phyloP scores from a whole-genome alignment of 2,329 filamentous ascomycete genomes.

The Rachicladosporium sp. region DNA sequence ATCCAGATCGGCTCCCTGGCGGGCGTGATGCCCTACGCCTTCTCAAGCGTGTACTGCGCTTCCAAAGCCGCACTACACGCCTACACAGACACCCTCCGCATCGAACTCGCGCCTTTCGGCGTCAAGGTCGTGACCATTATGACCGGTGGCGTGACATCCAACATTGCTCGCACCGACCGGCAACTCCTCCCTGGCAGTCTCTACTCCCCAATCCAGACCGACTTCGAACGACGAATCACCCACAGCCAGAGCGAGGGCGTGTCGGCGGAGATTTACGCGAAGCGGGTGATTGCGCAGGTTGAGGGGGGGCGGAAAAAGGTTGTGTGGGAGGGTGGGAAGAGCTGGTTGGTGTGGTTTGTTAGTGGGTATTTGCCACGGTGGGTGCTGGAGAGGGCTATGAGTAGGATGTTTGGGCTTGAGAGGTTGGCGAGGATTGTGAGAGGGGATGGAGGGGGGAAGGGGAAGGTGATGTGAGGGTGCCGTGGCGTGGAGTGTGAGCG shows the following conservation, averaged over 20 bases:
- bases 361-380: slow-evolving; percentile 34
- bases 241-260: slow-evolving; percentile 44
- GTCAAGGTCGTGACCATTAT: slow-evolving; percentile 37
- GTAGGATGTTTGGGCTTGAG: too few relatives aligned
- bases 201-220: slow-evolving; percentile 39
- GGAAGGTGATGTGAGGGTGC: too few relatives aligned
- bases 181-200: slow-evolving; percentile 35
- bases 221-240: slow-evolving; percentile 39
- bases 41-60: slow-evolving; percentile 40
- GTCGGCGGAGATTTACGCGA: slow-evolving; percentile 41
- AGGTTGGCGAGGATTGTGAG: too few relatives aligned
- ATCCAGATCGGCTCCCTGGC: slow-evolving; percentile 28
- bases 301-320: slow-evolving; percentile 27
- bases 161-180: slow-evolving; percentile 43
- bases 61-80: slow-evolving; percentile 48
- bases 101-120: slow-evolving; percentile 42
- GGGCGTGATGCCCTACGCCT: slow-evolving; percentile 32
- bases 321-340: slow-evolving; percentile 43
- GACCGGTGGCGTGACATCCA: slow-evolving; percentile 48
- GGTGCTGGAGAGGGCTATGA: background rate
- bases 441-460: too few relatives aligned
- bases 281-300: slow-evolving; percentile 42
- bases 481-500: too few relatives aligned
- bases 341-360: slow-evolving; percentile 37
- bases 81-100: slow-evolving; percentile 45